Conservation (phyloP, 306 rosid species). For the Vigna angularis region DNA sequence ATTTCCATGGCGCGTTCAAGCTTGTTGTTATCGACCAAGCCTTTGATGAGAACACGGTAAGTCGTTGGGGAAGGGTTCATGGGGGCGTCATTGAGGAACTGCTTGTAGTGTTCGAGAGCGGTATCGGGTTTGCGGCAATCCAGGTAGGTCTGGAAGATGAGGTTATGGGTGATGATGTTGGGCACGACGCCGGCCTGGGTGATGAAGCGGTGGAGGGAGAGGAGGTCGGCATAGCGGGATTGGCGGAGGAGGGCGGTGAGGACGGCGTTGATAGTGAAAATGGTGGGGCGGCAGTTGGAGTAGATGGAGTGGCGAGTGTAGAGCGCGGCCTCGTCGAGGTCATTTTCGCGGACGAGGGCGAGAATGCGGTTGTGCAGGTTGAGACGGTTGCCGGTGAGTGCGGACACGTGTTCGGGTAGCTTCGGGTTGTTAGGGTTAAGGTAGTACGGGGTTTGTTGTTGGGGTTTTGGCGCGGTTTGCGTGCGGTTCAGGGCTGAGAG, state of each 20-base stretch:
- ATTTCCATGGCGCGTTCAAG: slow-evolving; percentile 82
- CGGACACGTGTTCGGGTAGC: slow-evolving; percentile 81
- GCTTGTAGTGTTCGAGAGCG: slow-evolving; percentile 90
- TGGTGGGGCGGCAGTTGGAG: slow-evolving; percentile 93
- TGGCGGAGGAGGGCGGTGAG: slow-evolving; percentile 84
- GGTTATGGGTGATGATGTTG: slow-evolving; percentile 81
- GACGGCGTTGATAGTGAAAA: slow-evolving; percentile 86
- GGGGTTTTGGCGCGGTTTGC: slow-evolving; percentile 51
- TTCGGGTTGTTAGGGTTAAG: slow-evolving; percentile 87
- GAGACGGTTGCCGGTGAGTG: slow-evolving; percentile 81
- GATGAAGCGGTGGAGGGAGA: slow-evolving; percentile 90
- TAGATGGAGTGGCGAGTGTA: slow-evolving; percentile 94
- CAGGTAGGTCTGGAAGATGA: slow-evolving; percentile 86
- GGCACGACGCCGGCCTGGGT: slow-evolving; percentile 95
- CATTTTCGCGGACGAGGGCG: slow-evolving; percentile 75
- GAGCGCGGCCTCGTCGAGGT: slow-evolving; percentile 92
- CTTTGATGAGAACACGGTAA: slow-evolving; percentile 71
- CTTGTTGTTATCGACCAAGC: slow-evolving; percentile 78
- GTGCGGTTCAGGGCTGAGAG: slow-evolving; percentile 78
- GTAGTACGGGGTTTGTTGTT: slow-evolving; percentile 54
- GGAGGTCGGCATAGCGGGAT: slow-evolving; percentile 82
- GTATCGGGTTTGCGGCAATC: slow-evolving; percentile 93
- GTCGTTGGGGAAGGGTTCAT: slow-evolving; percentile 88
- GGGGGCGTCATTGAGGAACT: slow-evolving; percentile 84
- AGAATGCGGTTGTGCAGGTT: slow-evolving; percentile 83